phyloP scores from a whole-genome alignment of 192 early-diverging fungal species.

The Glomus cerebriforme region DNA sequence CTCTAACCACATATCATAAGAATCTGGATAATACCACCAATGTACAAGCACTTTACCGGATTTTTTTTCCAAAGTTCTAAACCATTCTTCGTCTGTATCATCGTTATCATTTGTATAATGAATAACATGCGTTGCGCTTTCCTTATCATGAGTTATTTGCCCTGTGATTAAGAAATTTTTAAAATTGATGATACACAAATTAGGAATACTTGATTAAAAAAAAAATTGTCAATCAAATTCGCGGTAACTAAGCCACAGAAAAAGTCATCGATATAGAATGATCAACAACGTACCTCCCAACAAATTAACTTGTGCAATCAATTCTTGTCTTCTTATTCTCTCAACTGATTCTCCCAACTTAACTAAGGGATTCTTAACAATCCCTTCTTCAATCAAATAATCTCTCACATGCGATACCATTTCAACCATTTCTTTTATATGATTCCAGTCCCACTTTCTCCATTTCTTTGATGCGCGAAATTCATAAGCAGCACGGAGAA shows the following conservation, averaged over 20 bases:
- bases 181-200: neutral
- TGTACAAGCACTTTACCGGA: slow-evolving; percentile 67
- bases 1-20: slow-evolving; percentile 73
- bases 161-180: slow-evolving; percentile 32
- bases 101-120: slow-evolving; percentile 49
- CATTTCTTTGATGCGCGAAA: slow-evolving; percentile 45
- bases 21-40: slow-evolving; percentile 84
- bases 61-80: slow-evolving; percentile 61
- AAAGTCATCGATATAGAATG: neutral
- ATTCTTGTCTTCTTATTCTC: slow-evolving; percentile 36
- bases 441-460: slow-evolving; percentile 48
- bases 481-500: slow-evolving; percentile 48
- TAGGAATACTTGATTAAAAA: neutral
- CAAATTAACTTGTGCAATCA: slow-evolving; percentile 35
- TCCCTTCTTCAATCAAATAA: slow-evolving; percentile 29
- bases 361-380: slow-evolving; percentile 45
- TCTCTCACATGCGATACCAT: slow-evolving; percentile 44
- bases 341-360: slow-evolving; percentile 42
- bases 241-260: neutral
- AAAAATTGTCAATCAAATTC: neutral
- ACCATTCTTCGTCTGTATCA: slow-evolving; percentile 57
- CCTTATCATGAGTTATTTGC: slow-evolving; percentile 26
- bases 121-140: slow-evolving; percentile 51
- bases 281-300: slow-evolving; percentile 46
- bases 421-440: slow-evolving; percentile 39